These are phyloP conservation scores for Grifola frondosa DNA, from an alignment of 1,284 basidiomycete species.

Conservation along the genomic window DNA sequence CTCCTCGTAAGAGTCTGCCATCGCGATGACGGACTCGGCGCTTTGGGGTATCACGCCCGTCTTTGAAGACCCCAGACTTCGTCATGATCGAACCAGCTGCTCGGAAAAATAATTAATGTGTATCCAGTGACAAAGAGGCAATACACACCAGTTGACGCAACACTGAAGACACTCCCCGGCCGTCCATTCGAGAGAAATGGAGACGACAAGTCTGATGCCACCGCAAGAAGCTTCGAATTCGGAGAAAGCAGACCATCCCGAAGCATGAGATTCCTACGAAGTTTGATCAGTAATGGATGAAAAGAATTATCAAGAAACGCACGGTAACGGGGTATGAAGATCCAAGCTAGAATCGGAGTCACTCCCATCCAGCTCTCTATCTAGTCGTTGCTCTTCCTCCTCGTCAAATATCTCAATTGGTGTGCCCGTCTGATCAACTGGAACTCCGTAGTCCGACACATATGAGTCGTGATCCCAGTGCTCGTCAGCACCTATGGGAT, in stretches of 20 bases:
- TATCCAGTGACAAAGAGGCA: conserved; percentile 4
- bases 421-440: conserved; percentile 26
- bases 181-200: conserved; percentile 25
- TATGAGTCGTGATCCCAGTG: conserved; percentile 30
- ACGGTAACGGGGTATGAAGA: conserved; percentile 77
- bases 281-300: conserved; percentile 3
- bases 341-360: conserved; percentile 71
- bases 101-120: conserved; percentile 1
- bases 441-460: conserved; percentile 32
- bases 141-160: conserved; percentile 40
- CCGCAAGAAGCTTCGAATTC: conserved; percentile 61
- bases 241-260: conserved; percentile 72
- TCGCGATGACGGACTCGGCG: conserved; percentile 69
- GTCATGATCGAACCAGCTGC: conserved; percentile 41
- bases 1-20: conserved; percentile 59
- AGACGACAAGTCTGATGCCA: conserved; percentile 28
- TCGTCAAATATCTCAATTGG: conserved; percentile 25
- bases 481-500: conserved; percentile 15
- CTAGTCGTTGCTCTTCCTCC: conserved; percentile 31
- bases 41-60: conserved; percentile 59
- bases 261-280: conserved; percentile 65
- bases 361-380: conserved; percentile 41
- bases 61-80: conserved; percentile 54
- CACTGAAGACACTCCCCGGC: conserved; percentile 40
- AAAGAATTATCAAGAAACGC: conserved; percentile 34